These are phyloP conservation scores for Neofusicoccum sp. DNA, from an alignment of 2,329 filamentous ascomycete genomes.

Conservation along the genomic window DNA sequence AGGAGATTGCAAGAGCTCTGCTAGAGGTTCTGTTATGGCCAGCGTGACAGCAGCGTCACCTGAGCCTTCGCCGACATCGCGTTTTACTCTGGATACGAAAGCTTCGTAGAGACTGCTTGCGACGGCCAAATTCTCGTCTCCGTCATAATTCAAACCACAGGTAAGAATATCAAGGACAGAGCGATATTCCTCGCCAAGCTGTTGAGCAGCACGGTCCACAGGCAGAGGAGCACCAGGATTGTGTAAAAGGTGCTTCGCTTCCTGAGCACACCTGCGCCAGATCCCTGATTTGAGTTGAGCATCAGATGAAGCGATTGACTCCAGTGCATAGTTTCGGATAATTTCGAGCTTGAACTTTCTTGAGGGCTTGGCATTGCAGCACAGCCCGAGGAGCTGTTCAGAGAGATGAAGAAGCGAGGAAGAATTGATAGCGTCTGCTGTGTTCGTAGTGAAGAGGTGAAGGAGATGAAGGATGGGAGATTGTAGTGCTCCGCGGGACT, in stretches of 20 bases:
- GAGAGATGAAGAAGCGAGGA: neutral
- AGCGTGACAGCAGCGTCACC: conserved; percentile 69
- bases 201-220: neutral
- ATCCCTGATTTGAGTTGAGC: conserved; percentile 31
- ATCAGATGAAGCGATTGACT: conserved; percentile 28
- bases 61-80: conserved; percentile 62
- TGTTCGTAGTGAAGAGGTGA: conserved; percentile 57
- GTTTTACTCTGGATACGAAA: conserved; percentile 45
- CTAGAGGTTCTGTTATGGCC: conserved; percentile 70
- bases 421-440: conserved; percentile 15
- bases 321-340: conserved; percentile 38
- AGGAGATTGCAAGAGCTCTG: conserved; percentile 43
- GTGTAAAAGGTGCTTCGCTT: neutral
- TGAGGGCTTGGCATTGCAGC: conserved; percentile 9
- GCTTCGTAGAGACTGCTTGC: conserved; percentile 55
- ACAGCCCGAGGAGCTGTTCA: conserved; percentile 1
- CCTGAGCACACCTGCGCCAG: conserved; percentile 27
- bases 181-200: conserved; percentile 69
- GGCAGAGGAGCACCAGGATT: neutral
- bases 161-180: conserved; percentile 67
- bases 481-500: conserved; percentile 52
- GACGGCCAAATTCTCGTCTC: conserved; percentile 25
- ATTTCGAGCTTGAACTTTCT: conserved; percentile 40
- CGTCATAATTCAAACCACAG: conserved; percentile 57
- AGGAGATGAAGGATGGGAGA: conserved; percentile 69